These are phyloP conservation scores for Penicillium sp. DNA, from an alignment of 2,329 filamentous ascomycete species.

Conservation along the genomic window DNA sequence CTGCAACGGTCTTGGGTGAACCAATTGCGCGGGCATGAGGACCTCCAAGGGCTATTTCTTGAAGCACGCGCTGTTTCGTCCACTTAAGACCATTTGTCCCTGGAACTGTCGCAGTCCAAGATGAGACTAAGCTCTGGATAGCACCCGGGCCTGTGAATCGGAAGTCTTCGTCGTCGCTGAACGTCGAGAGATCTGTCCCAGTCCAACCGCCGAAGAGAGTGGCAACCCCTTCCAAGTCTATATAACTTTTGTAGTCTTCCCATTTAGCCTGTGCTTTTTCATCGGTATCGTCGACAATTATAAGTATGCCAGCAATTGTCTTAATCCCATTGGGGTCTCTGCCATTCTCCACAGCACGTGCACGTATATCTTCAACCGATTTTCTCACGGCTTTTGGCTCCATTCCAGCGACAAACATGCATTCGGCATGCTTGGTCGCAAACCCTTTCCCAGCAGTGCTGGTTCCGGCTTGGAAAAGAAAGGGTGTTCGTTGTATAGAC, in stretches of 20 bases:
- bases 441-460: slow-evolving; percentile 63
- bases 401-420: slow-evolving; percentile 65
- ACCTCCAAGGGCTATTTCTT: slow-evolving; percentile 65
- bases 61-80: slow-evolving; percentile 67
- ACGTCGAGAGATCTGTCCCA: slow-evolving; percentile 59
- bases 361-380: slow-evolving; percentile 61
- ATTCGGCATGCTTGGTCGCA: slow-evolving; percentile 66
- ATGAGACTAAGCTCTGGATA: slow-evolving; percentile 49
- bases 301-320: slow-evolving; percentile 62
- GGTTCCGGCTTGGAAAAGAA: slow-evolving; percentile 67
- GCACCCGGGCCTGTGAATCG: slow-evolving; percentile 59
- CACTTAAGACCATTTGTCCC: slow-evolving; percentile 57
- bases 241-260: slow-evolving; percentile 58
- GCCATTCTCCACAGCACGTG: slow-evolving; percentile 51
- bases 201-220: slow-evolving; percentile 75
- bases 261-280: slow-evolving; percentile 64
- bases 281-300: slow-evolving; percentile 61
- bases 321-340: slow-evolving; percentile 61
- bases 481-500: slow-evolving; percentile 62
- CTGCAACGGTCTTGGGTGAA: slow-evolving; percentile 32
- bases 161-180: slow-evolving; percentile 61
- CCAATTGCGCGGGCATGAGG: slow-evolving; percentile 53
- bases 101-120: slow-evolving; percentile 53
- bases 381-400: slow-evolving; percentile 58
- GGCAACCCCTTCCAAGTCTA: slow-evolving; percentile 62